Conservation (phyloP, 306 rosid genomes). For the peach (Prunus persica) region Prunus_persica_NCBIv2 NC_034009.1:28961501-28962000, state of each 20-base stretch:
- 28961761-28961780: background rate
- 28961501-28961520: background rate
- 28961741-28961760: background rate
- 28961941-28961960: too few relatives aligned
- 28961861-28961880: background rate
- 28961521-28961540: background rate
- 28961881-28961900: too few relatives aligned
- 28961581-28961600: too few relatives aligned
- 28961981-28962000: too few relatives aligned
- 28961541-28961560: background rate
- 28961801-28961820: background rate
- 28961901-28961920: too few relatives aligned
- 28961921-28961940: too few relatives aligned
- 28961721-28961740: background rate
- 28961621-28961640: background rate
- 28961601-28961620: too few relatives aligned
- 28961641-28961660: background rate
- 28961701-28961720: too few relatives aligned
- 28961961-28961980: too few relatives aligned
- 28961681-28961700: too few relatives aligned
- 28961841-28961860: background rate
- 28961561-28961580: background rate
- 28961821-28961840: background rate
- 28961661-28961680: background rate
- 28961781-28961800: background rate